Evolutionary conservation across 148 eudicot genomes (phyloP).

Genomic region (Chenopodium album): DNA sequence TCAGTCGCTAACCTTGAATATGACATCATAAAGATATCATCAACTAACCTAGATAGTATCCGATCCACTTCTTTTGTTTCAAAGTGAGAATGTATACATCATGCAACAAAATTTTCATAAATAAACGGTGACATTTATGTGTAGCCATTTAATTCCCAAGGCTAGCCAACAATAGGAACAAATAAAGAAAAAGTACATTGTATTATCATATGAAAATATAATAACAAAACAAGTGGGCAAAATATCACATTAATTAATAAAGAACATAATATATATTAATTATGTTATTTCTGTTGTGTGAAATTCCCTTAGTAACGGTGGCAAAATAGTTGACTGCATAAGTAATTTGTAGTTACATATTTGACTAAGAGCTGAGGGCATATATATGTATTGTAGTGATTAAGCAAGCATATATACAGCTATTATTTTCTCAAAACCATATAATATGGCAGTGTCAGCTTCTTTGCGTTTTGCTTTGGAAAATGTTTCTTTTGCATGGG

Average conservation of each 20-base stretch:
- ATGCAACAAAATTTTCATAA: too few species aligned
- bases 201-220: neutral
- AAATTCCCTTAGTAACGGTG: constrained; percentile 27
- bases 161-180: constrained; percentile 5
- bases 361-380: constrained; percentile 17
- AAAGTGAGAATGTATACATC: neutral
- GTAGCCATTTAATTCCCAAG: constrained; percentile 8
- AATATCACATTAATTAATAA: neutral
- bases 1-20: too few species aligned
- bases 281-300: neutral
- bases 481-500: constrained; percentile 37
- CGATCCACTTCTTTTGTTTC: neutral
- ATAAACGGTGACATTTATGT: neutral
- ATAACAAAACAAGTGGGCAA: neutral
- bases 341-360: constrained; percentile 15
- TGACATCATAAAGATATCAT: too few species aligned
- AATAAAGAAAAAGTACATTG: neutral
- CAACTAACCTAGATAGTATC: neutral
- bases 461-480: constrained; percentile 29
- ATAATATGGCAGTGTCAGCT: constrained; percentile 32
- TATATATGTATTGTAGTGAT: neutral
- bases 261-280: neutral
- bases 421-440: constrained; percentile 14
- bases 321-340: constrained; percentile 23
- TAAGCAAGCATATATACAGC: constrained; percentile 23